Conservation (phyloP, 331 rosid species). For the Quercus tomentella region DNA sequence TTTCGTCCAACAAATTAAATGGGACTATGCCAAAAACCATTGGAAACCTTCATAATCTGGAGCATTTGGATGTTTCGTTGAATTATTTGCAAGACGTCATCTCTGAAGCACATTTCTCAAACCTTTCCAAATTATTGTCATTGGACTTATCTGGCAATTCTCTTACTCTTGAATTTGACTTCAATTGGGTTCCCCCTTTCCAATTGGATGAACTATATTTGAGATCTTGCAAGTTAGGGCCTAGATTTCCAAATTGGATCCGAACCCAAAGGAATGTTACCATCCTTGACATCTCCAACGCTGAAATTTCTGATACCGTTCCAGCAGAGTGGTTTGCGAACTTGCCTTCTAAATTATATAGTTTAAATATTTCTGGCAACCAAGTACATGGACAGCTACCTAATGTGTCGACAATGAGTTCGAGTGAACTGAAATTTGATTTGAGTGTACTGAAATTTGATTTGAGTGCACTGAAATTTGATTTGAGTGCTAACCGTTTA, state of each 20-base stretch:
- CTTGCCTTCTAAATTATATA: fast-evolving
- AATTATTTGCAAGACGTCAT: not conserved
- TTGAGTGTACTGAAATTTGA: not conserved
- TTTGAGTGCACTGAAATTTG: not conserved
- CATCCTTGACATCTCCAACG: not conserved
- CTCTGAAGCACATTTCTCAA: constrained; percentile 2
- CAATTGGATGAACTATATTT: fast-evolving
- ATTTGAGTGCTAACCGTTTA: constrained; percentile 11
- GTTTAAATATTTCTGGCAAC: constrained; percentile 20
- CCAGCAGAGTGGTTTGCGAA: constrained; percentile 25
- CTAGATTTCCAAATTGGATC: too few species aligned
- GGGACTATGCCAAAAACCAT: not conserved
- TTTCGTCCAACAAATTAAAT: not conserved
- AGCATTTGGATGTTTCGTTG: not conserved
- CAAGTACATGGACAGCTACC: not conserved
- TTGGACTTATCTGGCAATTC: constrained; percentile 2
- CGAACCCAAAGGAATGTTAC: not conserved
- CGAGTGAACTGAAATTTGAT: not conserved
- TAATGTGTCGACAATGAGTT: too few species aligned
- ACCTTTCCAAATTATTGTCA: not conserved
- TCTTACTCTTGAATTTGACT: not conserved
- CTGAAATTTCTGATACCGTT: not conserved
- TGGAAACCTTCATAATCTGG: not conserved
- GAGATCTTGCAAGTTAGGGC: too few species aligned
- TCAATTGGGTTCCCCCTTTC: not conserved